Percentiles rank a stretch among this genome's conserved stretches.
Evolutionary conservation across 768 basidiomycete genomes (phyloP).

Genomic region (Lactarius sanguifluus): DNA sequence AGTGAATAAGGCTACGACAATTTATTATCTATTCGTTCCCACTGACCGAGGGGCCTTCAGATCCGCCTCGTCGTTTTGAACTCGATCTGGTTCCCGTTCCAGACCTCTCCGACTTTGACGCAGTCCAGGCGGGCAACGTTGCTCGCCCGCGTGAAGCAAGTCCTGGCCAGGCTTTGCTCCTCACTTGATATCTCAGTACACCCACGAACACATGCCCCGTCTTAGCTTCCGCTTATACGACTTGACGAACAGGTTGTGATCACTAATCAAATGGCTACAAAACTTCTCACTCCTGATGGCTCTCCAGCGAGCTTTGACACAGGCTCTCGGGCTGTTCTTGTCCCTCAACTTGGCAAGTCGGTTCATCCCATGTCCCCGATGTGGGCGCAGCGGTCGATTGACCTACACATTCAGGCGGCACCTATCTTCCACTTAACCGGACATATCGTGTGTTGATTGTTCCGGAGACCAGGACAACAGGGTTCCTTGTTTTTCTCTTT

Average conservation of each 20-base stretch:
- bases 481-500: constrained; percentile 36
- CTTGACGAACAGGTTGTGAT: constrained; percentile 45
- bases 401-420: constrained; percentile 32
- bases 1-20: constrained; percentile 36
- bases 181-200: constrained; percentile 34
- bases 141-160: constrained; percentile 53
- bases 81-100: constrained; percentile 68
- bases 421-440: constrained; percentile 46
- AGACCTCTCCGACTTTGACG: constrained; percentile 44
- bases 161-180: constrained; percentile 50
- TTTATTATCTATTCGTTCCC: not conserved
- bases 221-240: not conserved
- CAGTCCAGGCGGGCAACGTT: constrained; percentile 42
- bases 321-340: constrained; percentile 60
- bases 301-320: constrained; percentile 64
- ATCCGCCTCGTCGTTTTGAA: constrained; percentile 61
- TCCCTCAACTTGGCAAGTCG: constrained; percentile 59
- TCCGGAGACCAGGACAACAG: constrained; percentile 42
- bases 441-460: constrained; percentile 46
- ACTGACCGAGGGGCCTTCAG: constrained; percentile 37
- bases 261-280: constrained; percentile 71
- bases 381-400: not conserved
- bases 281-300: constrained; percentile 63
- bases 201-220: not conserved
- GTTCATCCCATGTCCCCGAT: not conserved